Evolutionary conservation across 192 early-diverging fungal genomes (phyloP).

Genomic region (Podila minutissima): DNA sequence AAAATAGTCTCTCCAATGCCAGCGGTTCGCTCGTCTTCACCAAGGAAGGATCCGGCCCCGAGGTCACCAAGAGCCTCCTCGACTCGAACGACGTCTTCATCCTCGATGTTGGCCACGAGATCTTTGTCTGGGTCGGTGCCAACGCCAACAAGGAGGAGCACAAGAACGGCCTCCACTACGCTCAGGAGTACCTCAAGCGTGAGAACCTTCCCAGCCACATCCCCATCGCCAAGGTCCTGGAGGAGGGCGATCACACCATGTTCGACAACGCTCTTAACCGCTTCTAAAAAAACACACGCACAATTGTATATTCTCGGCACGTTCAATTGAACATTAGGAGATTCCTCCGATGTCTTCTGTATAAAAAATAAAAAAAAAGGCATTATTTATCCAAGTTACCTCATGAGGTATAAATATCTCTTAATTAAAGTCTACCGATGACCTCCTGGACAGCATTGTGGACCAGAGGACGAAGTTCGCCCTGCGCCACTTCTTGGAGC

Average conservation of each 20-base stretch:
- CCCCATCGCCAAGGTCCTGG: slow-evolving; percentile 71
- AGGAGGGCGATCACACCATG: slow-evolving; percentile 74
- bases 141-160: slow-evolving; percentile 64
- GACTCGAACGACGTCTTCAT: slow-evolving; percentile 75
- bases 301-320: neutral
- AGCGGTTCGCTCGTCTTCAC: slow-evolving; percentile 60
- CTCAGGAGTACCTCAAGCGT: slow-evolving; percentile 71
- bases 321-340: neutral
- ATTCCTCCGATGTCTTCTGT: too few relatives aligned
- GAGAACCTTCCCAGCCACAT: slow-evolving; percentile 57
- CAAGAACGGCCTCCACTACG: slow-evolving; percentile 64
- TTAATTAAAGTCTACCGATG: slow-evolving; percentile 18
- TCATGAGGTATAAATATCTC: neutral
- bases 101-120: slow-evolving; percentile 68
- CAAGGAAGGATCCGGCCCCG: slow-evolving; percentile 58
- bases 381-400: neutral
- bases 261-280: slow-evolving; percentile 56
- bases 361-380: neutral
- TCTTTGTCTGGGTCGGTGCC: slow-evolving; percentile 71
- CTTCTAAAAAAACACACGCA: slow-evolving; percentile 11
- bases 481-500: slow-evolving; percentile 7
- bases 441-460: slow-evolving; percentile 25
- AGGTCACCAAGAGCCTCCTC: slow-evolving; percentile 56
- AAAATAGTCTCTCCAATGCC: slow-evolving; percentile 39
- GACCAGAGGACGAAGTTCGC: slow-evolving; percentile 21